Evolutionary conservation across 2,329 filamentous ascomycete genomes (phyloP), one percentile per base, ranked within the genome.

Genomic region (Claviceps sp.): DNA sequence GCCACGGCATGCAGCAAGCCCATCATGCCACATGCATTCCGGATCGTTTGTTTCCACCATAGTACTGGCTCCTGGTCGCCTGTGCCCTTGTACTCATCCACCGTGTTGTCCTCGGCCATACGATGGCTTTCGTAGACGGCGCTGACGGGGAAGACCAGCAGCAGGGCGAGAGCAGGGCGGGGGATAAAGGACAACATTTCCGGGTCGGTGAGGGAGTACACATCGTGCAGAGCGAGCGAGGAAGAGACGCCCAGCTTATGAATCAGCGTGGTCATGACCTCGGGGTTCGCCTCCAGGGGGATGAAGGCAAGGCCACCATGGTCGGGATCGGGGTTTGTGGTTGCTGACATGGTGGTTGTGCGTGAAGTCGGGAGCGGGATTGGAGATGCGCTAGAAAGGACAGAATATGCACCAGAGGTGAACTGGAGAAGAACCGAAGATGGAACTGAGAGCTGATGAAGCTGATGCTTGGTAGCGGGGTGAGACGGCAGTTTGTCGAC

Each of bases 31-130:
- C 91, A 97, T 0, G 91, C 89, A 65, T 97, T 95, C 55, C 86
- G 79, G 61, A 97, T 96, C 0, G 90, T 97, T 72, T 97, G 91
- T 60, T 81, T 86, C 76, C 90, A 97, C 93, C 91, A 98, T 7
- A 95, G 63, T 0, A 96, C 87, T 5, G 87, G 84, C 63, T 96
- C 88, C 0, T 62, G 63, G 0, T 76, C 69, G 1, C 89, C 89
- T 18, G 73, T 75, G 44, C 84, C 85, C 0, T 66, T 64, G 71
- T 95, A 95, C 41, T 82, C 78, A 2, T 71, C 58, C 43, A 72
- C 71, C 22, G 75, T 65, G 49, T 72, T 71, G 69, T 96, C 90
- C 72, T 95, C 90, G 44, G 79, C 73, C 53, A 78, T 67, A 36
- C 90, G 85, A 63, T 84, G 81, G 54, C 76, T 78, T 70, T 95